Conservation (phyloP, 805 yeast species). For the Hanseniaspora taiwanica region DNA sequence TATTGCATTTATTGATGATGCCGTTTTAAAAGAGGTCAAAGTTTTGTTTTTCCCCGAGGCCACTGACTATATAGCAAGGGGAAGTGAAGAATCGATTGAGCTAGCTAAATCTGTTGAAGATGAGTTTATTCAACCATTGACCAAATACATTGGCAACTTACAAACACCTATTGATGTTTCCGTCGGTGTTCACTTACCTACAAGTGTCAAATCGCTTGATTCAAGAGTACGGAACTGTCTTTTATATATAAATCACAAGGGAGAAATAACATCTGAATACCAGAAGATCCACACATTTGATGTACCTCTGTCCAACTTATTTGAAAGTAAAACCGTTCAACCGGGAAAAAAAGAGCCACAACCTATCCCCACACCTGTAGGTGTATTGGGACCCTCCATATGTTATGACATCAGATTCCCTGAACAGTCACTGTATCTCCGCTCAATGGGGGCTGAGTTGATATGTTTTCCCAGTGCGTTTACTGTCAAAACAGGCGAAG, state of each 20-base stretch:
- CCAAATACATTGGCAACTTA: conserved; percentile 31
- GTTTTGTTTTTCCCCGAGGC: conserved; percentile 89
- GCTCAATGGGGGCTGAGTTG: conserved; percentile 62
- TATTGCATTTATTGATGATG: conserved; percentile 44
- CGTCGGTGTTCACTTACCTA: conserved; percentile 82
- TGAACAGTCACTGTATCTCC: conserved; percentile 52
- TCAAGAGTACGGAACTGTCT: conserved; percentile 55
- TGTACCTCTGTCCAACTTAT: conserved; percentile 57
- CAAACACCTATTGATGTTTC: conserved; percentile 44
- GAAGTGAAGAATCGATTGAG: conserved; percentile 47
- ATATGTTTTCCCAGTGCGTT: conserved; percentile 85
- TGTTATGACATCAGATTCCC: conserved; percentile 88
- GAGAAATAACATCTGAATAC: conserved; percentile 55
- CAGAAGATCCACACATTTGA: conserved; percentile 86
- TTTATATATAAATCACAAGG: conserved; percentile 53
- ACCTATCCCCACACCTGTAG: conserved; percentile 48
- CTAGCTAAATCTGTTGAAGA: conserved; percentile 39
- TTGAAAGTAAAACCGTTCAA: conserved; percentile 69
- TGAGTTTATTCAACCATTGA: conserved; percentile 32
- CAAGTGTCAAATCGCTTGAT: conserved; percentile 10
- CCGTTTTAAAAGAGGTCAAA: conserved; percentile 46
- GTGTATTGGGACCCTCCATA: conserved; percentile 56
- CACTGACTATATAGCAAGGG: conserved; percentile 69
- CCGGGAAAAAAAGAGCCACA: conserved; percentile 46
- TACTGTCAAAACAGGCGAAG: conserved; percentile 80